These are phyloP conservation scores for Myxozyma neotropica DNA, from an alignment of 805 yeast species.

Conservation along the genomic window DNA sequence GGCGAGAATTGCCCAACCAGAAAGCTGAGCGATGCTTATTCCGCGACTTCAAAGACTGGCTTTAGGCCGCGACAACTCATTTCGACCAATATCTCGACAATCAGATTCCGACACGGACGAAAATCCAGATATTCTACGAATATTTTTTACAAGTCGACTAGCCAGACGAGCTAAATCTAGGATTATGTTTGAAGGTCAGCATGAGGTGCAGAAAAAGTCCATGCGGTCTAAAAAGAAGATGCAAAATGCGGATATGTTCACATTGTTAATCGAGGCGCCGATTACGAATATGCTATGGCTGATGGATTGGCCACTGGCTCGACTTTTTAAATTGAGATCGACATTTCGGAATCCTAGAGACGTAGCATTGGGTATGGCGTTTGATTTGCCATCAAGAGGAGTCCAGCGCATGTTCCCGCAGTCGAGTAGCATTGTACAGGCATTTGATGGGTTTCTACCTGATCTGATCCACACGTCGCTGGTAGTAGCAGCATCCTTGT, in stretches of 20 bases:
- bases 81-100: neutral
- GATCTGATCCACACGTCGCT: neutral
- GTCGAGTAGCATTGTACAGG: neutral
- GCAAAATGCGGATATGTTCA: neutral
- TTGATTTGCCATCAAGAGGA: neutral
- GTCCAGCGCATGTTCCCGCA: neutral
- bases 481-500: no score
- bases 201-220: neutral
- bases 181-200: neutral
- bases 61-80: neutral
- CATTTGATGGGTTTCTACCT: neutral
- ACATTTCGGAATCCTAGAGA: neutral
- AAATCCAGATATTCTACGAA: constrained; percentile 1
- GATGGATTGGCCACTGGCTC: neutral
- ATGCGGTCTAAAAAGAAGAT: neutral
- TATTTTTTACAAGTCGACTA: neutral
- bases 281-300: neutral
- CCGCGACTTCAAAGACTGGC: constrained; percentile 7
- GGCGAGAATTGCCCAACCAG: neutral
- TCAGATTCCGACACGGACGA: neutral
- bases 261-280: neutral
- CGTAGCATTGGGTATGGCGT: neutral
- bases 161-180: neutral
- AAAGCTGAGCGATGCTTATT: neutral
- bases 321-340: neutral